A percentile compares a stretch with the other conserved stretches of the same genome.
Evolutionary conservation across 352 stramenopile genomes (phyloP).

Genomic region (Ophiocytium majus): DNA sequence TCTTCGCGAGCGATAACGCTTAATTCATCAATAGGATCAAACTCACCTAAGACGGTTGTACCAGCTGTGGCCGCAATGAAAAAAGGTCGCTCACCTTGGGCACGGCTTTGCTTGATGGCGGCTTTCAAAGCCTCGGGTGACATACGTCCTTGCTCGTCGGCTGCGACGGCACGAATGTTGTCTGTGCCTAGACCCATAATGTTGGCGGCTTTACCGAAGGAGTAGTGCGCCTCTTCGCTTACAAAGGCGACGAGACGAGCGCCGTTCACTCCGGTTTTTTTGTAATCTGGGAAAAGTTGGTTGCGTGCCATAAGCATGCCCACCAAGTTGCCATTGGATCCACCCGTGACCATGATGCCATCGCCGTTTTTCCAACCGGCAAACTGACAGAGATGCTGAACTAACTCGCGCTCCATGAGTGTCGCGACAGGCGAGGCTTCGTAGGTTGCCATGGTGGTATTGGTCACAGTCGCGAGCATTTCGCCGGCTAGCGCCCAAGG

Average conservation of each 20-base stretch:
- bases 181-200: not conserved
- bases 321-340: not conserved
- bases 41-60: not conserved
- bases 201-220: not conserved
- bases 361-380: not conserved
- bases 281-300: not conserved
- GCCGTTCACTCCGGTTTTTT: not conserved
- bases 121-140: not conserved
- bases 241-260: not conserved
- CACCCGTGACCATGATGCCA: conserved; percentile 13
- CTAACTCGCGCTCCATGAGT: not conserved
- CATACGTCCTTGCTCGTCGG: not conserved
- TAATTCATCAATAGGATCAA: conserved; percentile 8
- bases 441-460: conserved; percentile 15
- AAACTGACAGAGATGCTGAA: not conserved
- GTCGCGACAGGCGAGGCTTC: not conserved
- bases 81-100: not conserved
- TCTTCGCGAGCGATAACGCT: not conserved
- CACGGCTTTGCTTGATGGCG: not conserved
- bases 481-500: not conserved
- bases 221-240: not conserved
- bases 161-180: not conserved
- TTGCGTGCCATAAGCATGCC: not conserved
- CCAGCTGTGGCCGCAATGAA: not conserved
- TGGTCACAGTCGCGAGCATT: not conserved